phyloP scores from a whole-genome alignment of 208 protist species.

The Wallacemonas sp. region DNA sequence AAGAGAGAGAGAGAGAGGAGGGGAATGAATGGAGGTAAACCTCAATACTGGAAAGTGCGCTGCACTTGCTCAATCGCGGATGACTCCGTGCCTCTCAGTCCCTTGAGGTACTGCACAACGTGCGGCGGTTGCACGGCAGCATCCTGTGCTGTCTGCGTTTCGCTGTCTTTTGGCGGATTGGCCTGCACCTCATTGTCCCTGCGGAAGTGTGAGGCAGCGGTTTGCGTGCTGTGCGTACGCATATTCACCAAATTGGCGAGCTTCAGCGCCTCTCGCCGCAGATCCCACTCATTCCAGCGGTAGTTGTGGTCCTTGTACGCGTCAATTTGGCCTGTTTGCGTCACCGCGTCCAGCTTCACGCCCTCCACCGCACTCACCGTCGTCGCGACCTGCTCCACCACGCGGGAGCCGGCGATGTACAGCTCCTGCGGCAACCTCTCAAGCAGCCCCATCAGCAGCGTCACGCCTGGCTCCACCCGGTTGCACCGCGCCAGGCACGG shows the following conservation, averaged over 20 bases:
- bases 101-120: slow-evolving; percentile 89
- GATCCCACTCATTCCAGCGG: slow-evolving; percentile 93
- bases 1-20: background rate
- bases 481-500: slow-evolving; percentile 36
- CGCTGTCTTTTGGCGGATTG: slow-evolving; percentile 57
- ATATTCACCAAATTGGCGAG: slow-evolving; percentile 88
- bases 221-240: slow-evolving; percentile 86
- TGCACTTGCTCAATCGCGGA: slow-evolving; percentile 84
- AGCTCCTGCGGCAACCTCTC: slow-evolving; percentile 71
- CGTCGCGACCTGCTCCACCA: slow-evolving; percentile 26
- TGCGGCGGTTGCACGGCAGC: slow-evolving; percentile 78
- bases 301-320: slow-evolving; percentile 89
- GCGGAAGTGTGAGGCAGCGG: slow-evolving; percentile 77
- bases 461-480: slow-evolving; percentile 33
- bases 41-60: slow-evolving; percentile 72
- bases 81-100: slow-evolving; percentile 75
- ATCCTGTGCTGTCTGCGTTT: slow-evolving; percentile 84
- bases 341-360: slow-evolving; percentile 34
- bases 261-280: slow-evolving; percentile 90
- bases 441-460: slow-evolving; percentile 57
- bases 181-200: slow-evolving; percentile 82
- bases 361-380: background rate
- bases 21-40: background rate
- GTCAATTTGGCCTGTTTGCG: slow-evolving; percentile 90
- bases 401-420: slow-evolving; percentile 76